These are phyloP conservation scores for Xylaria palmicola DNA, from an alignment of 495 filamentous ascomycete genomes.

Conservation along the genomic window DNA sequence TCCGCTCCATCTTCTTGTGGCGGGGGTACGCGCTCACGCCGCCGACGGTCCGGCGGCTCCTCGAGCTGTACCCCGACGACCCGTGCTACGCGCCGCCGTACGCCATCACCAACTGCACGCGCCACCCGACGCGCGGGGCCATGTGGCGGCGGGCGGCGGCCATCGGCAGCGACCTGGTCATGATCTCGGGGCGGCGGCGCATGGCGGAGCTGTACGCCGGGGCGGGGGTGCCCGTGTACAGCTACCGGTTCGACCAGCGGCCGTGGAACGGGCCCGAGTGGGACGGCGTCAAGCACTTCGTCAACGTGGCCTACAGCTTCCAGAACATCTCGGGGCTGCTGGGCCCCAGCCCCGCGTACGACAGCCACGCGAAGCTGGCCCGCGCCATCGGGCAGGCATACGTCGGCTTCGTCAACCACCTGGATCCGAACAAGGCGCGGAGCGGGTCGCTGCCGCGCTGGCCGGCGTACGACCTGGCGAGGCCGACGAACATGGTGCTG, in stretches of 20 bases:
- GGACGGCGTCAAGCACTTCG: constrained; percentile 55
- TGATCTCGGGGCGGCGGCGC: constrained; percentile 57
- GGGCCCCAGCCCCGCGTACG: constrained; percentile 48
- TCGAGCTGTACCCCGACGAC: constrained; percentile 52
- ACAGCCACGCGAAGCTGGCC: constrained; percentile 47
- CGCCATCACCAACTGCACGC: constrained; percentile 43
- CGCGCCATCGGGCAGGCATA: constrained; percentile 55
- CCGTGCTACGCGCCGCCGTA: constrained; percentile 43
- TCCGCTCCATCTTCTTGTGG: constrained; percentile 33
- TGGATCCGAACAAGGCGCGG: constrained; percentile 46
- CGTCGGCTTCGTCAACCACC: constrained; percentile 53
- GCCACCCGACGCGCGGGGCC: constrained; percentile 43
- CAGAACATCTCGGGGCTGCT: constrained; percentile 53
- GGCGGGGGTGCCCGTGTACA: constrained; percentile 50
- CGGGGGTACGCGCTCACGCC: constrained; percentile 30
- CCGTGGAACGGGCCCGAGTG: constrained; percentile 36
- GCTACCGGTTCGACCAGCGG: constrained; percentile 61
- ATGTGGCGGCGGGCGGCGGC: constrained; percentile 55
- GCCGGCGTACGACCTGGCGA: constrained; percentile 41
- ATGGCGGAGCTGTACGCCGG: constrained; percentile 54
- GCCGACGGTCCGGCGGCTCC: constrained; percentile 36
- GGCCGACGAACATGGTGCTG: constrained; percentile 45
- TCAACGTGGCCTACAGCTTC: constrained; percentile 62
- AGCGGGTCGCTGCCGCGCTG: constrained; percentile 36
- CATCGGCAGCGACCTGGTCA: constrained; percentile 53